Conservation (phyloP, 1,284 basidiomycete species). For the Marasmius oreades region DNA sequence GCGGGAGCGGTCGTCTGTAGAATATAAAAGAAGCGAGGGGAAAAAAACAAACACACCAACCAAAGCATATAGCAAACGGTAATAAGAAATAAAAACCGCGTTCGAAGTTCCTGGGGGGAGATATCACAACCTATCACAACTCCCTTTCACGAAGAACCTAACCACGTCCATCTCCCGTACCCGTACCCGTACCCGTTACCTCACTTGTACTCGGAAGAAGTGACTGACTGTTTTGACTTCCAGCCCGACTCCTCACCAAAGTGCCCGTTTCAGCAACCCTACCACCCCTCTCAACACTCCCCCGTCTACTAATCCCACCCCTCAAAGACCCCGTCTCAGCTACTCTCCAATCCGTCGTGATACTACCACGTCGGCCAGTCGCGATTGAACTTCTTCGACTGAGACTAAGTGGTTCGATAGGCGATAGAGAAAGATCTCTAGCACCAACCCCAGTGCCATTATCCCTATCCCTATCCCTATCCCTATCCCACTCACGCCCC, state of each 20-base stretch:
- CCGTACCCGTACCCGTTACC: neutral
- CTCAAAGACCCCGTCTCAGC: slow-evolving; percentile 38
- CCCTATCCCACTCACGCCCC: slow-evolving; percentile 28
- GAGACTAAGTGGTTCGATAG: slow-evolving; percentile 47
- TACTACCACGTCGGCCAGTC: slow-evolving; percentile 16
- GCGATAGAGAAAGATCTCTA: slow-evolving; percentile 35
- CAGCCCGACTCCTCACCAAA: slow-evolving; percentile 32
- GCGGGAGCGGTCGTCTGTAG: too few species aligned
- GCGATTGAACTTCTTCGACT: slow-evolving; percentile 49
- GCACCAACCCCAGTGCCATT: too few species aligned
- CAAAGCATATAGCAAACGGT: too few species aligned
- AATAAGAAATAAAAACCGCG: too few species aligned
- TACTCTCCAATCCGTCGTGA: slow-evolving; percentile 41
- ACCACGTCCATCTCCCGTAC: neutral
- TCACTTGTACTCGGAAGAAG: neutral
- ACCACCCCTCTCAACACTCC: slow-evolving; percentile 57
- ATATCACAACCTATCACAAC: too few species aligned
- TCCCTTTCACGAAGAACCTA: too few species aligned
- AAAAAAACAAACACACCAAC: too few species aligned
- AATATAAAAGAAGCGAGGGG: too few species aligned
- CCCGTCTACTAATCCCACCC: slow-evolving; percentile 42
- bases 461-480: slow-evolving; percentile 15
- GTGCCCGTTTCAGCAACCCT: slow-evolving; percentile 64
- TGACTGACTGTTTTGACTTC: slow-evolving; percentile 3
- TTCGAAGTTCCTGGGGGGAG: too few species aligned